Evolutionary conservation across 306 rosid species (phyloP).

Genomic region (Abrus pulchellus): DNA sequence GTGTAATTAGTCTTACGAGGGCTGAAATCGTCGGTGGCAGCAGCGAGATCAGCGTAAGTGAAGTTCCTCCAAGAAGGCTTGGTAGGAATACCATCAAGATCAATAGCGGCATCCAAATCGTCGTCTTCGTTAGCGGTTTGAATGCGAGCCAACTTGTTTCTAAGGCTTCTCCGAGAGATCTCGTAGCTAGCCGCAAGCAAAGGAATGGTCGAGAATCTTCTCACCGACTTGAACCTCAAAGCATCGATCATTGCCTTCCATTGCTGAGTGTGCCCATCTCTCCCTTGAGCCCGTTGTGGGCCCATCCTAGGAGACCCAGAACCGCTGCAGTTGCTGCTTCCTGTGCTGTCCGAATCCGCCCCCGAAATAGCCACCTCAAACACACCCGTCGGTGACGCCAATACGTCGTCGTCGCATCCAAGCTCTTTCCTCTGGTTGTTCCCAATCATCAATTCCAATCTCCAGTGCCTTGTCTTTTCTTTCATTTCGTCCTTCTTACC

Average conservation of each 20-base stretch:
- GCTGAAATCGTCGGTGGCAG: conserved; percentile 68
- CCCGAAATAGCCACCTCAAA: conserved; percentile 62
- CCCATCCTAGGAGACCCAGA: neutral
- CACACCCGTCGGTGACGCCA: conserved; percentile 72
- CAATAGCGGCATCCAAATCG: conserved; percentile 42
- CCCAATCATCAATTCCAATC: conserved; percentile 5
- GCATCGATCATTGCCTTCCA: conserved; percentile 68
- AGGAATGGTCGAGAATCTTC: conserved; percentile 72
- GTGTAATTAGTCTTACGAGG: conserved; percentile 47
- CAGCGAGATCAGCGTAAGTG: conserved; percentile 60
- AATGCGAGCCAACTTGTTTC: conserved; percentile 65
- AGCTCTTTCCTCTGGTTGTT: neutral
- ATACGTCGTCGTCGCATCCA: conserved; percentile 47
- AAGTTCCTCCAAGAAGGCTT: conserved; percentile 81
- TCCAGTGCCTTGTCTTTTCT: conserved; percentile 46
- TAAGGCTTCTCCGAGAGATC: conserved; percentile 57
- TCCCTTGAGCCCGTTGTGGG: neutral
- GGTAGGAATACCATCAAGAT: conserved; percentile 41
- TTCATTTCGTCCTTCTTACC: conserved; percentile 33
- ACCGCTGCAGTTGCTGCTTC: conserved; percentile 44
- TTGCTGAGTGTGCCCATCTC: conserved; percentile 44
- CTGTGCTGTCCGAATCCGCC: conserved; percentile 63
- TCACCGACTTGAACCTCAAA: conserved; percentile 63
- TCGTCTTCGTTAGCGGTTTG: conserved; percentile 41
- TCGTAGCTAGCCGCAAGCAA: conserved; percentile 58